A percentile compares a stretch with the other conserved stretches of the same genome.
phyloP scores from a whole-genome alignment of 805 yeast species.

The Lipomyces orientalis region DNA sequence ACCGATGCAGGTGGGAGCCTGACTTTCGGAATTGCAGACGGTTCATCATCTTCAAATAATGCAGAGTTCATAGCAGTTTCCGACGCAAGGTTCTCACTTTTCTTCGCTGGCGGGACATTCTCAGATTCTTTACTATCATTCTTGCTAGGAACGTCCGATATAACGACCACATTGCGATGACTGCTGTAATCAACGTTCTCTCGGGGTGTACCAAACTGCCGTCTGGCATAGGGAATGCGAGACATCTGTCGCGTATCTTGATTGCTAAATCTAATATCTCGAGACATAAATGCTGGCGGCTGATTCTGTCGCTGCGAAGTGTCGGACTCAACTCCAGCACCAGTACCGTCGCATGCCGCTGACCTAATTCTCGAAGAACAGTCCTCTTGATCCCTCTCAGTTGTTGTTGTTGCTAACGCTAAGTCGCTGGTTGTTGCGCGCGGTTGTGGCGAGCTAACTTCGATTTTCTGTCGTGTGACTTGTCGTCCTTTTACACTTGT shows the following conservation, averaged over 20 bases:
- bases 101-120: not conserved
- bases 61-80: not conserved
- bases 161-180: not conserved
- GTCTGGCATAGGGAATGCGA: not conserved
- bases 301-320: not conserved
- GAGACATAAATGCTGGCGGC: not conserved
- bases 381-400: not conserved
- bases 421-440: not conserved
- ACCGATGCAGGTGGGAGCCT: conserved; percentile 21
- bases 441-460: not conserved
- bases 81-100: not conserved
- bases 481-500: not conserved
- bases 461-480: not conserved
- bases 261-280: not conserved
- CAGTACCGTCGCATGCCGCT: not conserved
- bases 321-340: not conserved
- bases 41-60: conserved; percentile 16
- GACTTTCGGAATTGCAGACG: conserved; percentile 16
- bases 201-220: not conserved
- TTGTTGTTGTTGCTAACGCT: not conserved
- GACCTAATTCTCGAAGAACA: not conserved
- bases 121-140: not conserved
- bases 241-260: not conserved
- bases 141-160: not conserved
- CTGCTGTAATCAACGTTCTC: not conserved